phyloP scores from a whole-genome alignment of 257 asterid genomes.

The Schizonepeta tenuifolia region DNA sequence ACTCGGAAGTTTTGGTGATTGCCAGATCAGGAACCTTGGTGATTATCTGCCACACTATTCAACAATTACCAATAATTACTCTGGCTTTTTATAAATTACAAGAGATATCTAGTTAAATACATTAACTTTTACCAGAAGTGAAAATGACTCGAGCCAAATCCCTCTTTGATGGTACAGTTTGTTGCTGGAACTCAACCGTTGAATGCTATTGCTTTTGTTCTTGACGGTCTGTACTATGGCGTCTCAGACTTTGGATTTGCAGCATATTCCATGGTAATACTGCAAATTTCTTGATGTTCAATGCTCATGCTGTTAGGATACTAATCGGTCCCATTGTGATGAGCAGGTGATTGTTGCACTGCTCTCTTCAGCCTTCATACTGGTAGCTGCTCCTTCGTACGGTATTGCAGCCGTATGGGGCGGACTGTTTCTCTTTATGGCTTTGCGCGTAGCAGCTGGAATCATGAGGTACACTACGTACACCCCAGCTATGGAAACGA shows the following conservation, averaged over 20 bases:
- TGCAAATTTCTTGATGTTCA: constrained; percentile 24
- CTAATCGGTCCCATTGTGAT: constrained; percentile 25
- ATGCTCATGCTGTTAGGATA: constrained; percentile 13
- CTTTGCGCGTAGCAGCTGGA: constrained; percentile 90
- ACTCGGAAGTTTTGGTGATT: constrained; percentile 69
- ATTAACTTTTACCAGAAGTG: no score
- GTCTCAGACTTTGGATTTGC: constrained; percentile 95
- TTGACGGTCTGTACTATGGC: constrained; percentile 96
- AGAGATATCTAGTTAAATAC: background rate
- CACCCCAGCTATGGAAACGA: background rate
- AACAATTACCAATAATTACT: constrained; percentile 21
- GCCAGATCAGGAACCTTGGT: constrained; percentile 91
- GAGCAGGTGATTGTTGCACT: constrained; percentile 69
- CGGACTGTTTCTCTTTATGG: constrained; percentile 87
- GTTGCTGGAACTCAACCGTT: constrained; percentile 93
- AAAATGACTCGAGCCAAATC: background rate
- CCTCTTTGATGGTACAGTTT: constrained; percentile 47
- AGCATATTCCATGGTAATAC: constrained; percentile 87
- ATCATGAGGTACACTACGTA: constrained; percentile 55
- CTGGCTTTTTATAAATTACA: background rate
- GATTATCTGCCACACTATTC: constrained; percentile 38
- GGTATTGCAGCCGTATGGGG: constrained; percentile 92
- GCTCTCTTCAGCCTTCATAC: constrained; percentile 66
- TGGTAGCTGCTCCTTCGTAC: constrained; percentile 59
- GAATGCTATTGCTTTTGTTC: constrained; percentile 94